Conservation (phyloP, 73 alveolate species). For the Diophrys appendiculata region DNA sequence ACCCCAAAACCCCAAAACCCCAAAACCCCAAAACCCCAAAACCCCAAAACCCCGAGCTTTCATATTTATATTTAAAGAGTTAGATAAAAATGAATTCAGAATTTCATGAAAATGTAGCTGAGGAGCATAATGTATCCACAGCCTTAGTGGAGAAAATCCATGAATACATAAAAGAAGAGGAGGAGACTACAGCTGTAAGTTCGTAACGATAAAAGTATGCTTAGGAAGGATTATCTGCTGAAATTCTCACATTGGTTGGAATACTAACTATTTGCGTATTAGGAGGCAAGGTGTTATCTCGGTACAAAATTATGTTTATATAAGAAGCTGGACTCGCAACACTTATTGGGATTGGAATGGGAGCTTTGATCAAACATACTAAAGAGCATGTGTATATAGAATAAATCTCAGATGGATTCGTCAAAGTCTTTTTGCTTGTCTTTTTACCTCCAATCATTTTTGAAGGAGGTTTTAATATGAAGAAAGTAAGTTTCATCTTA, state of each 20-base stretch:
- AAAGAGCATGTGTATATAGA: slow-evolving; percentile 9
- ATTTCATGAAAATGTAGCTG: too few relatives aligned
- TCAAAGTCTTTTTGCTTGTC: slow-evolving; percentile 63
- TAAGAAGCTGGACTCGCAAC: slow-evolving; percentile 63
- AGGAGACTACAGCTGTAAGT: neutral
- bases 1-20: too few relatives aligned
- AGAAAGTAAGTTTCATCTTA: slow-evolving; percentile 71
- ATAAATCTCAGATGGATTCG: slow-evolving; percentile 10
- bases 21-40: too few relatives aligned
- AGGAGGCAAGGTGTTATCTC: slow-evolving; percentile 35
- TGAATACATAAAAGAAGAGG: neutral
- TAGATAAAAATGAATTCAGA: too few relatives aligned
- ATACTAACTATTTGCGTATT: slow-evolving; percentile 23
- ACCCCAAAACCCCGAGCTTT: too few relatives aligned
- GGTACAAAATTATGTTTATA: slow-evolving; percentile 9
- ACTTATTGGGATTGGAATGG: slow-evolving; percentile 41
- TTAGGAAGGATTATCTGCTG: slow-evolving; percentile 17
- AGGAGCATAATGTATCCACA: too few relatives aligned
- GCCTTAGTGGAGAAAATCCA: too few relatives aligned
- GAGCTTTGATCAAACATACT: slow-evolving; percentile 9
- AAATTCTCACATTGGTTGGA: slow-evolving; percentile 34
- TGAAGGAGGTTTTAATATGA: slow-evolving; percentile 85
- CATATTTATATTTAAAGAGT: too few relatives aligned
- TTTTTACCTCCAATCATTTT: slow-evolving; percentile 76
- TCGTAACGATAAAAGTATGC: neutral